Base-by-base conservation (phyloP, 2,329 filamentous ascomycete species). In the Dryadomyces quercivorus region DNA sequence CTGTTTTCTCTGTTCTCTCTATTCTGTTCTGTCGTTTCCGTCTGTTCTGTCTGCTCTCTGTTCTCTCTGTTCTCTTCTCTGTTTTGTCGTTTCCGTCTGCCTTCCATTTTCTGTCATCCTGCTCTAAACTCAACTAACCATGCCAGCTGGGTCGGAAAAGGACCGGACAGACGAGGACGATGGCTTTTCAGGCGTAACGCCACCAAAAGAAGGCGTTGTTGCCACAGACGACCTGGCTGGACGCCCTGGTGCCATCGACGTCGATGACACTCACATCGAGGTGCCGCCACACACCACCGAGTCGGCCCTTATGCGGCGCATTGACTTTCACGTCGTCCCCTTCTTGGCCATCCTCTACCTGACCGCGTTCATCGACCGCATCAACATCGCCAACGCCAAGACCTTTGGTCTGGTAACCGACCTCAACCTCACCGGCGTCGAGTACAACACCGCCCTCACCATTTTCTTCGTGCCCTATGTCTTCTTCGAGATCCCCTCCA, bases 401-500 rank as follows among this genome's bases (percentile, higher is more conserved):
- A 75, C 86, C 48, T 88, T 88, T 58, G 77, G 44, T 38, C 72
- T 92, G 15, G 72, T 73, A 26, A 63, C 74, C 12, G 86, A 91
- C 59, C 73, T 92, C 5, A 58, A 72, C 3, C 76, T 91, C 31
- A 66, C 75, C 22, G 72, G 72, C 46, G 69, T 70, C 5, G 71
- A 86, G 63, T 91, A 86, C 69, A 91, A 89, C 67, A 62, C 60
- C 3, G 58, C 84, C 1, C 73, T 91, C 57, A 85, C 84, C 55
- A 88, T 91, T 63, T 91, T 92, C 72, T 92, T 91, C 68, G 78
- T 91, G 1, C 86, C 87, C 1, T 92, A 91, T 65, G 74, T 87
- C 61, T 62, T 86, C 54, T 77, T 80, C 61, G 83, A 88, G 70
- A 86, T 91, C 55, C 84, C 84, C 0, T 85, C 81, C 60, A 87